Conservation (phyloP, 768 basidiomycete species). For the Mycena epipterygia region DNA sequence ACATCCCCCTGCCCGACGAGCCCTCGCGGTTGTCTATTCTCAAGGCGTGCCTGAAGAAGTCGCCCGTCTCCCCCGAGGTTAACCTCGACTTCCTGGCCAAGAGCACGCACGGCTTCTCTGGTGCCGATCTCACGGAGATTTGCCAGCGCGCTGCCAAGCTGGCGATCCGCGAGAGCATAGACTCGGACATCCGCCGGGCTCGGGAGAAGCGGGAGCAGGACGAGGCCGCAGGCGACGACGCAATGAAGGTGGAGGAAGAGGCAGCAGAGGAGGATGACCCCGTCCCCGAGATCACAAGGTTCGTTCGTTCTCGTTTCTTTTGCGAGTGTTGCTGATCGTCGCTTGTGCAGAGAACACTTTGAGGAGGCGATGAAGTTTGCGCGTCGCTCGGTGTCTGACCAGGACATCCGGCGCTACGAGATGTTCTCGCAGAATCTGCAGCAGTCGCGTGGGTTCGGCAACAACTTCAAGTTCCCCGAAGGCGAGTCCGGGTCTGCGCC, state of each 20-base stretch:
- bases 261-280: constrained; percentile 85
- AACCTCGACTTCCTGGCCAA: constrained; percentile 90
- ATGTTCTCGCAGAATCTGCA: constrained; percentile 97
- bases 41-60: constrained; percentile 91
- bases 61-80: constrained; percentile 86
- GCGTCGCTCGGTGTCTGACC: constrained; percentile 95
- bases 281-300: constrained; percentile 89
- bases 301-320: constrained; percentile 39
- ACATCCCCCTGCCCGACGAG: constrained; percentile 98
- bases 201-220: constrained; percentile 88
- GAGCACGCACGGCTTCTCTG: constrained; percentile 97
- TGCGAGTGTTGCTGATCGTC: constrained; percentile 26
- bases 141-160: constrained; percentile 98
- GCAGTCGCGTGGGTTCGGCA: constrained; percentile 93
- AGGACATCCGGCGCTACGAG: constrained; percentile 97
- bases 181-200: constrained; percentile 85
- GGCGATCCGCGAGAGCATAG: constrained; percentile 95
- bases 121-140: constrained; percentile 99
- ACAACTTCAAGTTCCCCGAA: constrained; percentile 99
- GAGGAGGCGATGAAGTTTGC: constrained; percentile 99
- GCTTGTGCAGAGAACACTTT: constrained; percentile 82
- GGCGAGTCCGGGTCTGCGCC: constrained; percentile 56
- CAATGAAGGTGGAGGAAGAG: constrained; percentile 80
- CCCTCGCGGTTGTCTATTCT: constrained; percentile 92
- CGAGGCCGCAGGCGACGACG: constrained; percentile 78